phyloP scores from a whole-genome alignment of 345 rosid species.

The Citrus sinensis region DNA sequence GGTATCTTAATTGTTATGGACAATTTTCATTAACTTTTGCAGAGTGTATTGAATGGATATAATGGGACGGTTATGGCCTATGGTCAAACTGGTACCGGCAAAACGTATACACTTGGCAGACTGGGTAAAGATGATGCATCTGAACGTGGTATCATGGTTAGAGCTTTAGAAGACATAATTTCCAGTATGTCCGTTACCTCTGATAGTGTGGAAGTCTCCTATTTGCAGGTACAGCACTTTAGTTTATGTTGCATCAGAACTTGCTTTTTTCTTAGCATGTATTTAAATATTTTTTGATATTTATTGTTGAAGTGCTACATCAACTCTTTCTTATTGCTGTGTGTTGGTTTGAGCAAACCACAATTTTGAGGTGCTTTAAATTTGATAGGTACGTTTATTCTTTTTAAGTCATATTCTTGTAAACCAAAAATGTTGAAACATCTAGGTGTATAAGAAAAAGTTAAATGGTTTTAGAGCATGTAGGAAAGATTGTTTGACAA shows the following conservation, averaged over 20 bases:
- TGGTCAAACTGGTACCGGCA: conserved; percentile 96
- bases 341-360: too few species aligned
- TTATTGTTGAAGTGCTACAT: not conserved
- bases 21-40: conserved; percentile 26
- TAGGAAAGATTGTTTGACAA: not conserved
- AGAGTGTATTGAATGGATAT: conserved; percentile 90
- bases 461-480: not conserved
- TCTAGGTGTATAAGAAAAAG: not conserved
- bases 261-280: not conserved
- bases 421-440: not conserved
- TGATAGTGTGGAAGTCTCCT: conserved; percentile 74
- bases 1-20: conserved; percentile 5
- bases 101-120: conserved; percentile 84
- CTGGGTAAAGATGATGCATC: conserved; percentile 81
- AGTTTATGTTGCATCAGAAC: conserved; percentile 3
- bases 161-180: conserved; percentile 84
- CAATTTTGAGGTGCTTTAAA: not conserved
- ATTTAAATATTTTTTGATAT: not conserved
- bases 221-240: conserved; percentile 62
- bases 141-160: conserved; percentile 91
- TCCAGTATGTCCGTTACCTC: conserved; percentile 40
- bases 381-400: not conserved
- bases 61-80: conserved; percentile 98
- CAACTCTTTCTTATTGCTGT: not conserved
- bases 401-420: not conserved